Percentiles rank a stretch among this genome's conserved stretches.
Conservation (phyloP, 139 green algal genomes). For the Chlorella sp. region DNA sequence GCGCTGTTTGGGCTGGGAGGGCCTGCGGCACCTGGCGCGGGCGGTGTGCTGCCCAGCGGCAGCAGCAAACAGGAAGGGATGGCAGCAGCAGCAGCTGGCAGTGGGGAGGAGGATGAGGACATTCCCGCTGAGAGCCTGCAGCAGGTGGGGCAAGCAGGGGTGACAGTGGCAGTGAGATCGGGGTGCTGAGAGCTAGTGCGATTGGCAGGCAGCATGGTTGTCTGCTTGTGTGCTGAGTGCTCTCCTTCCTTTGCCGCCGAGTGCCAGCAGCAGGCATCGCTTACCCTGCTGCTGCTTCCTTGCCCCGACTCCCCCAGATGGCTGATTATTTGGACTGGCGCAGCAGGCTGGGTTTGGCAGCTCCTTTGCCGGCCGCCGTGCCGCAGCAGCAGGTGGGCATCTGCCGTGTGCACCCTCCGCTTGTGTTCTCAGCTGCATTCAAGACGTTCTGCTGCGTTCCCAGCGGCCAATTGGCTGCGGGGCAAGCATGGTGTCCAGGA, state of each 20-base stretch:
- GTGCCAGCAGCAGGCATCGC: too few species aligned
- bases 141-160: neutral
- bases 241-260: too few species aligned
- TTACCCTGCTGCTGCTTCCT: too few species aligned
- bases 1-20: neutral
- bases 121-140: slow-evolving; percentile 1
- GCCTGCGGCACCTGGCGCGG: neutral
- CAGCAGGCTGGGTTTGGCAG: neutral
- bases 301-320: neutral
- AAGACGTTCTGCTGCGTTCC: too few species aligned
- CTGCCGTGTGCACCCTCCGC: too few species aligned
- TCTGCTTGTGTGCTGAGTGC: too few species aligned
- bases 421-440: too few species aligned
- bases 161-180: too few species aligned
- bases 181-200: too few species aligned
- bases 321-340: neutral
- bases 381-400: neutral
- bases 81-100: neutral
- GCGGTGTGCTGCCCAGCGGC: neutral
- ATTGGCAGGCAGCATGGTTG: too few species aligned
- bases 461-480: too few species aligned
- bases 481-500: too few species aligned
- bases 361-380: neutral
- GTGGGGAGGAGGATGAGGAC: neutral
- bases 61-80: neutral